A percentile compares a stretch with the other conserved stretches of the same genome.
Evolutionary conservation across 345 rosid genomes (phyloP).

Genomic region (Salix arbutifolia): DNA sequence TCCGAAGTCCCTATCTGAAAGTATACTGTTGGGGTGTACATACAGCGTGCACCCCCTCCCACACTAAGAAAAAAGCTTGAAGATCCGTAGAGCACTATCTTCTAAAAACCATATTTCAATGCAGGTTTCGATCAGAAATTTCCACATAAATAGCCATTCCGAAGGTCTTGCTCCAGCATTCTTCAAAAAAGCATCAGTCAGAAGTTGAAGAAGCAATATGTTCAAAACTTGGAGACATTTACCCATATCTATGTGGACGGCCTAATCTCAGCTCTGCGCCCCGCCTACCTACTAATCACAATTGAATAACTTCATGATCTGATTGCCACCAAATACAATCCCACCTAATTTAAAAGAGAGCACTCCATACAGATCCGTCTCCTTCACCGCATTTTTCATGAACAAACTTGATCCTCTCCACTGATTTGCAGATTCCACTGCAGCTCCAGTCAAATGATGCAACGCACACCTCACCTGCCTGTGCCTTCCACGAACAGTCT

Average conservation of each 20-base stretch:
- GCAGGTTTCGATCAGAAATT: background rate
- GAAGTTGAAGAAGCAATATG: background rate
- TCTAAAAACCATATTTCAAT: background rate
- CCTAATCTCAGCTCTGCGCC: background rate
- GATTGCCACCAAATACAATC: background rate
- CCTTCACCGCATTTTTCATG: conserved; percentile 90
- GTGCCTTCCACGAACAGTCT: conserved; percentile 99
- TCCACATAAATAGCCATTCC: background rate
- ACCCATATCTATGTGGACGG: background rate
- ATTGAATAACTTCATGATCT: background rate
- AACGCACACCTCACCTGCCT: conserved; percentile 78
- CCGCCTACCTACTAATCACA: background rate
- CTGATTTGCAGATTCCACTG: conserved; percentile 95
- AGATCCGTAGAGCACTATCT: background rate
- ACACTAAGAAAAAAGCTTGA: background rate
- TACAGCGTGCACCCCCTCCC: background rate
- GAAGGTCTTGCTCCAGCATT: background rate
- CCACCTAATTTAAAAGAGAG: conserved; percentile 20
- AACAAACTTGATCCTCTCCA: conserved; percentile 77
- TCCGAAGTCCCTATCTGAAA: background rate
- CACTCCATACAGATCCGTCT: conserved; percentile 81
- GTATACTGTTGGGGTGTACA: background rate
- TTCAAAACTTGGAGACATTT: background rate
- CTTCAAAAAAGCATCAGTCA: background rate
- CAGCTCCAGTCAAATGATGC: conserved; percentile 99